A percentile compares a stretch with the other conserved stretches of the same genome.
These are phyloP conservation scores for Entrophospora sp. DNA, from an alignment of 192 early-diverging fungal species.

Conservation along the genomic window DNA sequence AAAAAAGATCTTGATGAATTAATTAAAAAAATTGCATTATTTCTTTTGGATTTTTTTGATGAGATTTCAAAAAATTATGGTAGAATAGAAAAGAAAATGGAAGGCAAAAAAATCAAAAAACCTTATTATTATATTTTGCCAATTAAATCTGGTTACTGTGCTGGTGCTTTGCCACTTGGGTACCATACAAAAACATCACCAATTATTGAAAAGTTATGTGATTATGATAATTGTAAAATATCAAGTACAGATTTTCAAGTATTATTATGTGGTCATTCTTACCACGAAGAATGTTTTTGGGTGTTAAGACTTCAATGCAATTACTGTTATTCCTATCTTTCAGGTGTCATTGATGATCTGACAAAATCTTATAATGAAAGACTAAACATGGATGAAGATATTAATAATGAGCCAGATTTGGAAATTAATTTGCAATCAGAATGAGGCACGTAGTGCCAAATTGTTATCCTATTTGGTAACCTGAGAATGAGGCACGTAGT, in stretches of 20 bases:
- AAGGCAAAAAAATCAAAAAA: not conserved
- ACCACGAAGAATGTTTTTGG: not conserved
- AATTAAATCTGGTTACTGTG: not conserved
- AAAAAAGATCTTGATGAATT: constrained; percentile 5
- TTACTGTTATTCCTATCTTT: not conserved
- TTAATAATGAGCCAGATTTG: no score
- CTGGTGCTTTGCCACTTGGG: not conserved
- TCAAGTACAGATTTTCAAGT: not conserved
- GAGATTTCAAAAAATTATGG: not conserved
- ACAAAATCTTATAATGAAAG: no score
- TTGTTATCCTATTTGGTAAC: no score
- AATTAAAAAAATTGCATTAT: not conserved
- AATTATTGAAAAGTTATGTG: not conserved
- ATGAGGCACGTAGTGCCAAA: no score
- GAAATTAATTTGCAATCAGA: no score
- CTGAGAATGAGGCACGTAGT: no score
- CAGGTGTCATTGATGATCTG: not conserved
- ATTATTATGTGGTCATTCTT: not conserved
- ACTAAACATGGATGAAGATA: no score
- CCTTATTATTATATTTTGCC: not conserved
- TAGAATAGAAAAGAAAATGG: not conserved
- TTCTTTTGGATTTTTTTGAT: constrained; percentile 10
- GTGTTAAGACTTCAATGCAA: not conserved
- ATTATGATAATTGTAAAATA: not conserved
- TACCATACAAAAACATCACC: not conserved